These are phyloP conservation scores for Fusarium chuoi DNA, from an alignment of 2,329 filamentous ascomycete genomes.

Conservation along the genomic window DNA sequence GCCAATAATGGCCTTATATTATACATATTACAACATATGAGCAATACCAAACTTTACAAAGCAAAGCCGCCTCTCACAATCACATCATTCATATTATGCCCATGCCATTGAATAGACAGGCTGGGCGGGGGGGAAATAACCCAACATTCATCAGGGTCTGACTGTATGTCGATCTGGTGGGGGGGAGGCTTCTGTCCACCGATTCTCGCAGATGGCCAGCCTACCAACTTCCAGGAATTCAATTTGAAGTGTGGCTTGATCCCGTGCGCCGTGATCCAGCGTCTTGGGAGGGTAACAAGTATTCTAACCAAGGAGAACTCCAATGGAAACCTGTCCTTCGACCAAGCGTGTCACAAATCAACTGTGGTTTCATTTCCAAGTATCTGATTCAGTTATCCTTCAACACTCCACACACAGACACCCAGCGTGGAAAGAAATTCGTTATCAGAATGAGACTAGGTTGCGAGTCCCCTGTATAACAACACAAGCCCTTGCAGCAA, in stretches of 20 bases:
- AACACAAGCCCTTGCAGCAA: conserved; percentile 5
- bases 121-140: too few species aligned
- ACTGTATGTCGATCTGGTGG: neutral
- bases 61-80: neutral
- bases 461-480: neutral
- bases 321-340: neutral
- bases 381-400: neutral
- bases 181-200: neutral
- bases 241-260: neutral
- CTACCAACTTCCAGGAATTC: neutral
- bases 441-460: conserved; percentile 18
- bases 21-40: neutral
- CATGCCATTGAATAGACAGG: neutral
- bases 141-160: neutral
- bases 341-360: neutral
- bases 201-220: neutral
- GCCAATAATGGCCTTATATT: neutral
- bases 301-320: neutral
- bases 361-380: neutral
- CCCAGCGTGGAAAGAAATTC: neutral
- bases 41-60: neutral
- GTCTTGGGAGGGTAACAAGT: neutral
- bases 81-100: neutral
- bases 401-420: neutral
- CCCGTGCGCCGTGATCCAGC: neutral